phyloP scores from a whole-genome alignment of 176 grass and related monocot species.

The Typha latifolia region DNA sequence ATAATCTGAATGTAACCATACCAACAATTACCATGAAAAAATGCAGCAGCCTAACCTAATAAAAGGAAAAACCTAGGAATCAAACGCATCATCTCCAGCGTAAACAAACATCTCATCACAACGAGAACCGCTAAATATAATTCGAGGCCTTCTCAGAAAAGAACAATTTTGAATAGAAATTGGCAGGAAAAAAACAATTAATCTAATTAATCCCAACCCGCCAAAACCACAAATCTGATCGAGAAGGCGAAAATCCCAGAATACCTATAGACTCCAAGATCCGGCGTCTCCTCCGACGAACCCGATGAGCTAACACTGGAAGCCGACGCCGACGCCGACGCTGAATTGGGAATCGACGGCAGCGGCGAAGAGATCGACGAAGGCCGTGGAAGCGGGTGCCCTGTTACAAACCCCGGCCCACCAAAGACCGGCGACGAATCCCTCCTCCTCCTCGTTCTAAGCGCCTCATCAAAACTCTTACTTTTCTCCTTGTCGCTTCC shows the following conservation, averaged over 20 bases:
- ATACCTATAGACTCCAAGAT: slow-evolving; percentile 47
- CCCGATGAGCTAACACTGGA: slow-evolving; percentile 44
- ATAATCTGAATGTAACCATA: no score
- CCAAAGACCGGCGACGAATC: slow-evolving; percentile 11
- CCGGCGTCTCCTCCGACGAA: slow-evolving; percentile 48
- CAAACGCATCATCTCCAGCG: no score
- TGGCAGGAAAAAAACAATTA: no score
- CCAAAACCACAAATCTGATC: background rate
- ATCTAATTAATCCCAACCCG: background rate
- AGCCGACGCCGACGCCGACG: background rate
- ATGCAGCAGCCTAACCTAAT: no score
- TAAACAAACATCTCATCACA: no score
- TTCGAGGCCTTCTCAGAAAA: no score
- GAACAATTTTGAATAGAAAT: no score
- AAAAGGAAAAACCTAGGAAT: no score
- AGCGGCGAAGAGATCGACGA: slow-evolving; percentile 26
- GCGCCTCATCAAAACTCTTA: no score
- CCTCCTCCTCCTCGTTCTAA: slow-evolving; percentile 8
- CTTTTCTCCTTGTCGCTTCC: background rate
- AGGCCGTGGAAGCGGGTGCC: slow-evolving; percentile 32
- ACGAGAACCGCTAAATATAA: no score
- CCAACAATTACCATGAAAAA: no score
- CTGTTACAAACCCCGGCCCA: background rate
- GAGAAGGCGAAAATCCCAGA: background rate
- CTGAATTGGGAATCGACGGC: slow-evolving; percentile 2